These are phyloP conservation scores for Trichoderma sp. DNA, from an alignment of 2,329 filamentous ascomycete genomes.

Conservation along the genomic window DNA sequence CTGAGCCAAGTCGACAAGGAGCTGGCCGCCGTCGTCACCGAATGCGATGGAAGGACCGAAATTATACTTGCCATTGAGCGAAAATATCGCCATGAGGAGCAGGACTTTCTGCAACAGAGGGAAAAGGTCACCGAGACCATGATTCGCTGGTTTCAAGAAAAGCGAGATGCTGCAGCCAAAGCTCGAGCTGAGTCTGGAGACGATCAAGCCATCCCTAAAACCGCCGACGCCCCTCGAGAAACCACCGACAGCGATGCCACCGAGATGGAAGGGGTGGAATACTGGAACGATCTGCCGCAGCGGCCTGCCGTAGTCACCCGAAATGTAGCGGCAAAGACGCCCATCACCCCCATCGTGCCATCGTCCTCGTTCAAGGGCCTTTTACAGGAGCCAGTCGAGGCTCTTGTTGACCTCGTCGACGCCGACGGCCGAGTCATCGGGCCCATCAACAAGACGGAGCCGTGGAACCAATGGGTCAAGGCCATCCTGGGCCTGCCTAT, in stretches of 20 bases:
- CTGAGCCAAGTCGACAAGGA: constrained; percentile 39
- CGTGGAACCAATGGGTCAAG: constrained; percentile 42
- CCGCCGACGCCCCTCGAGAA: constrained; percentile 18
- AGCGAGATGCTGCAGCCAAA: constrained; percentile 26
- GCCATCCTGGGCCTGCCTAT: constrained; percentile 39
- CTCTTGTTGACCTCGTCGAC: constrained; percentile 38
- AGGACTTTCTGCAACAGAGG: constrained; percentile 30
- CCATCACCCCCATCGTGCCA: constrained; percentile 3
- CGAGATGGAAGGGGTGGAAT: constrained; percentile 26
- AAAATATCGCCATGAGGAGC: constrained; percentile 33
- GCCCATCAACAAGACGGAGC: constrained; percentile 36
- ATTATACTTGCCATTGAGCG: constrained; percentile 35
- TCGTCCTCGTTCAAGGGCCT: background rate
- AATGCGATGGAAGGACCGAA: constrained; percentile 34
- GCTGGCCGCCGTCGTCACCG: constrained; percentile 33
- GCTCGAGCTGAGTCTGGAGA: background rate
- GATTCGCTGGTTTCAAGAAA: constrained; percentile 35
- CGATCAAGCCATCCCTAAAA: constrained; percentile 22
- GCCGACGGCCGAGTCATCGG: constrained; percentile 40
- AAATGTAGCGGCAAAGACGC: background rate
- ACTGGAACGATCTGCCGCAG: background rate
- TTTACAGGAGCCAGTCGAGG: constrained; percentile 16
- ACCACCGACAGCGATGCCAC: constrained; percentile 16
- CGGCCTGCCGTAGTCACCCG: background rate
- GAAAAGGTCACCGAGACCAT: constrained; percentile 33